Evolutionary conservation across 2,329 filamentous ascomycete genomes (phyloP).

Genomic region (Penicillium sp.): DNA sequence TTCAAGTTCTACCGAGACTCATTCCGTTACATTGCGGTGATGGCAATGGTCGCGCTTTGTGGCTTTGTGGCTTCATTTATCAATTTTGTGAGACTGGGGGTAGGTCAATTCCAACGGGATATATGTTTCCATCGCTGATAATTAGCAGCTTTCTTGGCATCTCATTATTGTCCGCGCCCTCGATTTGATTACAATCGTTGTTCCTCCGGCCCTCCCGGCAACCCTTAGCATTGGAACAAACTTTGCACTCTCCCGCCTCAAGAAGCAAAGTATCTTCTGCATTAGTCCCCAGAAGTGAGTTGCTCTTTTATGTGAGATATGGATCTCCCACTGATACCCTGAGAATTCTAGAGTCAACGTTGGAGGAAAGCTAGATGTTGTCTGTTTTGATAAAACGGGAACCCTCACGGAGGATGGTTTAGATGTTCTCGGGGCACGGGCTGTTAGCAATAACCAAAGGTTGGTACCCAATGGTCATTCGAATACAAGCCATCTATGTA

Average conservation of each 20-base stretch:
- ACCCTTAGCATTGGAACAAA: conserved; percentile 96
- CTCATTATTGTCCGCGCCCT: conserved; percentile 88
- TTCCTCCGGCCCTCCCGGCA: conserved; percentile 89
- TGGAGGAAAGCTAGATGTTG: conserved; percentile 89
- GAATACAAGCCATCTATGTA: conserved; percentile 2
- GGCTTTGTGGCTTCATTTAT: conserved; percentile 89
- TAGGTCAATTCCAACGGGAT: conserved; percentile 27
- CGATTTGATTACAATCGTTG: conserved; percentile 95
- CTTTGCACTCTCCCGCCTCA: conserved; percentile 84
- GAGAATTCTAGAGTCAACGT: conserved; percentile 72
- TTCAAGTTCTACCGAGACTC: conserved; percentile 99
- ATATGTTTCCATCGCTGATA: conserved; percentile 19
- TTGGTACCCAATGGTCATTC: conserved; percentile 15
- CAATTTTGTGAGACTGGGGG: conserved; percentile 82
- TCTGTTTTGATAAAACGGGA: conserved; percentile 99
- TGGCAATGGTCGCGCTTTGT: conserved; percentile 80
- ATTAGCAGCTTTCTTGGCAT: conserved; percentile 70
- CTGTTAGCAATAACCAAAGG: conserved; percentile 64
- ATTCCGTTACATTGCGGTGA: conserved; percentile 96
- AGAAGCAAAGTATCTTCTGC: conserved; percentile 89
- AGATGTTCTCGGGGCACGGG: conserved; percentile 84
- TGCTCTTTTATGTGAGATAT: background rate
- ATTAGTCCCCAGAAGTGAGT: conserved; percentile 79
- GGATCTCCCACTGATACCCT: background rate
- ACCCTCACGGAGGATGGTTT: conserved; percentile 95